These are phyloP conservation scores for Acorus calamus DNA, from an alignment of 106 monocot species.

Conservation along the genomic window DNA sequence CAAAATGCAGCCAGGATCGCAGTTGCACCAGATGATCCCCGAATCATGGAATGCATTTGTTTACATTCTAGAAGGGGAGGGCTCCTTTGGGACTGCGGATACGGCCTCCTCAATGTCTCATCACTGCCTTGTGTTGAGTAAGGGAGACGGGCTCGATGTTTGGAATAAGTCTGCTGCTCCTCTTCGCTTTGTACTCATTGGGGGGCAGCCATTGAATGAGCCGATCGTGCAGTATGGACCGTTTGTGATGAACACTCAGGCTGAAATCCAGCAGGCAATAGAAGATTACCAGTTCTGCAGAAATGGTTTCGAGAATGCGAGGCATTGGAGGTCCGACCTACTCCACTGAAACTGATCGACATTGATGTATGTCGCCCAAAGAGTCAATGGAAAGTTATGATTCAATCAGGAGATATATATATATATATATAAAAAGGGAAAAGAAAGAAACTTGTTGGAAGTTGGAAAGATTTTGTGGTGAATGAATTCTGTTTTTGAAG, in stretches of 20 bases:
- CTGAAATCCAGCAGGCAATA: slow-evolving; percentile 66
- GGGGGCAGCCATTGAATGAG: slow-evolving; percentile 67
- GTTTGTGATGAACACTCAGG: slow-evolving; percentile 84
- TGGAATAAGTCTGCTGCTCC: slow-evolving; percentile 41
- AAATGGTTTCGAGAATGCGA: slow-evolving; percentile 92
- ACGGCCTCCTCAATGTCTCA: slow-evolving; percentile 24
- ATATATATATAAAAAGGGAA: too few species aligned
- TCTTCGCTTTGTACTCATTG: slow-evolving; percentile 62
- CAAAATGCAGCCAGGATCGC: slow-evolving; percentile 59
- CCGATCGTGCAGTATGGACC: slow-evolving; percentile 71
- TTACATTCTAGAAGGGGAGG: slow-evolving; percentile 79
- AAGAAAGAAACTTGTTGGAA: too few species aligned
- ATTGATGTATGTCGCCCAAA: too few species aligned
- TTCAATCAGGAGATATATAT: too few species aligned
- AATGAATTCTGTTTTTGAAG: too few species aligned
- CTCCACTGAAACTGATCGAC: too few species aligned
- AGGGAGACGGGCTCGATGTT: slow-evolving; percentile 60
- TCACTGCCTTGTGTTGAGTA: slow-evolving; percentile 47
- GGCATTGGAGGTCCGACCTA: slow-evolving; percentile 46
- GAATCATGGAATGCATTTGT: slow-evolving; percentile 67
- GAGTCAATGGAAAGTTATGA: too few species aligned
- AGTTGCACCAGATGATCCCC: slow-evolving; percentile 46
- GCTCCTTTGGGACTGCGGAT: slow-evolving; percentile 37
- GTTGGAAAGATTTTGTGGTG: too few species aligned
- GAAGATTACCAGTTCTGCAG: slow-evolving; percentile 45